phyloP scores from a whole-genome alignment of 441 rosid species.

The Sinapis alba region DNA sequence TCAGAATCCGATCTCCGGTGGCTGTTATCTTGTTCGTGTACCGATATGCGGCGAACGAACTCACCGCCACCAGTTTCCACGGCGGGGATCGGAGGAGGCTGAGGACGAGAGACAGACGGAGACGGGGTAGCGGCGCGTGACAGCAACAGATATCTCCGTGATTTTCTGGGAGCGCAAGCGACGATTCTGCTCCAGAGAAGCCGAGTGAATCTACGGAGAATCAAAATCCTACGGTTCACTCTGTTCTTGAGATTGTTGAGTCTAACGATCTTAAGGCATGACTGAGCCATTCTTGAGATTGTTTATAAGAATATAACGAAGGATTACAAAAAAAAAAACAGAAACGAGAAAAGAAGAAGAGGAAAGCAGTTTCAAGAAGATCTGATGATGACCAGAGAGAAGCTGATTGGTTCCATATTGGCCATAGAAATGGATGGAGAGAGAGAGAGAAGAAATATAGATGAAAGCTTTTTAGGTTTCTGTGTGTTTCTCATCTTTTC shows the following conservation, averaged over 20 bases:
- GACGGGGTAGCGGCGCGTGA: slow-evolving; percentile 37
- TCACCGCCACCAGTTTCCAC: not conserved
- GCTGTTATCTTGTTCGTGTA: slow-evolving; percentile 17
- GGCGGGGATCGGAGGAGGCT: slow-evolving; percentile 2
- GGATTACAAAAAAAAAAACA: not conserved
- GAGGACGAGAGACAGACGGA: slow-evolving; percentile 28
- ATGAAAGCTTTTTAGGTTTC: not conserved
- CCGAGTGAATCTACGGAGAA: slow-evolving; percentile 59
- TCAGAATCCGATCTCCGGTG: slow-evolving; percentile 55
- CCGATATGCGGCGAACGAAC: slow-evolving; percentile 14
- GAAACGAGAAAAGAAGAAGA: not conserved
- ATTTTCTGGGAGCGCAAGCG: slow-evolving; percentile 55
- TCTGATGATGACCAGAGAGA: slow-evolving; percentile 45
- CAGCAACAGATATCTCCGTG: slow-evolving; percentile 50
- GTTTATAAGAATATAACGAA: no score
- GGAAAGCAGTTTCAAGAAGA: slow-evolving; percentile 15
- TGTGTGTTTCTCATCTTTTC: slow-evolving; percentile 27
- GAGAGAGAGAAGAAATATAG: not conserved
- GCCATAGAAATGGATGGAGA: slow-evolving; percentile 42
- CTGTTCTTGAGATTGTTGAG: slow-evolving; percentile 46
- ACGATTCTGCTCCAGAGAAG: slow-evolving; percentile 50
- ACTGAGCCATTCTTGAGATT: slow-evolving; percentile 30
- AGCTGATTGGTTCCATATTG: slow-evolving; percentile 27
- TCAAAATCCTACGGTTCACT: slow-evolving; percentile 53
- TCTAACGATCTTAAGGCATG: slow-evolving; percentile 37